phyloP scores from a whole-genome alignment of 441 rosid species.

The Pelargonium citronellum region DNA sequence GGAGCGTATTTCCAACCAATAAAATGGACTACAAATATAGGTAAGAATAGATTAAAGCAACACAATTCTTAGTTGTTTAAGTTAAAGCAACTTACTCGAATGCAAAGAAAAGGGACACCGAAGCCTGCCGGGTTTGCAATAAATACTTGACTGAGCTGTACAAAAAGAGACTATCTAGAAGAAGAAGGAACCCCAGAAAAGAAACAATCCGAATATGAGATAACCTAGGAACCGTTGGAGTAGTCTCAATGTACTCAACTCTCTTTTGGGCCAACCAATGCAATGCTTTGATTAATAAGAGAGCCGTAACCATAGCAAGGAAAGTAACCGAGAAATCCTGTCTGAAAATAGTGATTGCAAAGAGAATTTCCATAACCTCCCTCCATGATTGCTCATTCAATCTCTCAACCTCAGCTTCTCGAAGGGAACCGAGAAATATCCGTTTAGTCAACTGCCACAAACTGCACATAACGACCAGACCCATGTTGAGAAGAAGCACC shows the following conservation, averaged over 20 bases:
- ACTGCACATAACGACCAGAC: slow-evolving; percentile 68
- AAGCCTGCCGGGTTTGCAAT: slow-evolving; percentile 68
- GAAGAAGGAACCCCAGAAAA: slow-evolving; percentile 72
- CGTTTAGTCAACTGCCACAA: slow-evolving; percentile 77
- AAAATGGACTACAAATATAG: too few species aligned
- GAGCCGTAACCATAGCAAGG: slow-evolving; percentile 74
- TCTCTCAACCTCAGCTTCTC: slow-evolving; percentile 92
- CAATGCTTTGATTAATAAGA: slow-evolving; percentile 69
- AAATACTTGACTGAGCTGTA: slow-evolving; percentile 62
- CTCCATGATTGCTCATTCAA: slow-evolving; percentile 94
- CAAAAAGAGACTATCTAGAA: slow-evolving; percentile 65
- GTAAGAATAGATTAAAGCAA: too few species aligned
- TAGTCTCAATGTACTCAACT: slow-evolving; percentile 90
- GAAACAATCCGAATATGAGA: slow-evolving; percentile 85
- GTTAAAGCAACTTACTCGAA: slow-evolving; percentile 66
- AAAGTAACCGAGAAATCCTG: slow-evolving; percentile 82
- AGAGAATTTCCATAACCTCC: slow-evolving; percentile 93
- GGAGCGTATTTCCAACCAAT: too few species aligned
- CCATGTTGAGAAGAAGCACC: slow-evolving; percentile 85
- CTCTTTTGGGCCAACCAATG: slow-evolving; percentile 98
- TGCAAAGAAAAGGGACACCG: slow-evolving; percentile 89
- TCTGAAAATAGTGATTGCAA: slow-evolving; percentile 85
- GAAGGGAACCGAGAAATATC: slow-evolving; percentile 73
- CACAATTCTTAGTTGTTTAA: background rate
- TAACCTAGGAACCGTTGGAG: slow-evolving; percentile 68